Base-by-base conservation (phyloP, 805 yeast genomes). In the Zygoascus flipseniorum region DNA sequence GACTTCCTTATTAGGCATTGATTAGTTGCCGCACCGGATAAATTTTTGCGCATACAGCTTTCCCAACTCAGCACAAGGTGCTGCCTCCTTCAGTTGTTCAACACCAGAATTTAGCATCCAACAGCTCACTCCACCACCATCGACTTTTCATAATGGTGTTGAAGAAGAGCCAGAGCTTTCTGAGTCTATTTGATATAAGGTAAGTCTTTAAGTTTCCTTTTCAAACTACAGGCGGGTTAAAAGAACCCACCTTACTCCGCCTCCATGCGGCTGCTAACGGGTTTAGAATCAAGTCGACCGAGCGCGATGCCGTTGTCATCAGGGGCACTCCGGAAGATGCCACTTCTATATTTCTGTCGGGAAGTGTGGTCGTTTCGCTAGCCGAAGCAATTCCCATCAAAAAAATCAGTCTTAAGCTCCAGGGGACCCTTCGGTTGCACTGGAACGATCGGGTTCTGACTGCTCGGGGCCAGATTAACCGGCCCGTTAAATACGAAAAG, bases 261-360 rank as follows among this genome's bases (percentile, higher is more conserved):
- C n/a, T 47, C 23, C 20, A 13, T 47, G 16, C 39, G 39, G 39
- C 16, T 42, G 44, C 52, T 57, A 46, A 51, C 54, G 48, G 20
- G 18, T 39, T 5, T 53, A 74, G 95, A 51, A 68, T 88, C 39
- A 76, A 80, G 50, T 80, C 88, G 26, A 66, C 77, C 1, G 95
- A 86, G 44, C 83, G 82, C 57, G 93, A 89, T 63, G 92, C 90
- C 9, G 69, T 92, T 4, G 78, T 93, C 8, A 68, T 92, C 32
- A 85, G 89, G 60, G 99, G 99, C 1, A 64, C 84, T 0, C 81
- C 85, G 5, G 75, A 77, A 37, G 90, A 84, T 51, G 96, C 97
- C 0, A 76, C 88, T 0, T 82, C 96, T 1, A 86, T 81, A 2
- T 70, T 85, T 6, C 68, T 93, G 28, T 72, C 85, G 0, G 99